Evolutionary conservation across 176 grass and related monocot species (phyloP).

Genomic region (Metroxylon sagu): DNA sequence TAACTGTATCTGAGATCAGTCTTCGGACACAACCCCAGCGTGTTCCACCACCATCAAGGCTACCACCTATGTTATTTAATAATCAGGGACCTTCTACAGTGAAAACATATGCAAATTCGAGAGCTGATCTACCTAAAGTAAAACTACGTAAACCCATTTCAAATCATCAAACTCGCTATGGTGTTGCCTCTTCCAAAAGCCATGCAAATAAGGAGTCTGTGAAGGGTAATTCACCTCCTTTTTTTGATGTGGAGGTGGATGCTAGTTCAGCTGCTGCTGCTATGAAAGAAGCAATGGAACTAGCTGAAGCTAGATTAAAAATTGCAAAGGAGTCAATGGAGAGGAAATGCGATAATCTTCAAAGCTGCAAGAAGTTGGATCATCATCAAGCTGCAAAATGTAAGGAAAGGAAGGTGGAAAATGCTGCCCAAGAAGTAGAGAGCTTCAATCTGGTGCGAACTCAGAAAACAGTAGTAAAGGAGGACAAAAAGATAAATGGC

Average conservation of each 20-base stretch:
- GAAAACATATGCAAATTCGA: slow-evolving; percentile 14
- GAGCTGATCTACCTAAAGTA: slow-evolving; percentile 11
- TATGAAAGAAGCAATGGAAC: slow-evolving; percentile 92
- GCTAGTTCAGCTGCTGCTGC: slow-evolving; percentile 60
- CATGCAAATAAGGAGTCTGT: slow-evolving; percentile 8
- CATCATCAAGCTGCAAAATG: slow-evolving; percentile 32
- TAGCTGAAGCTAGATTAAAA: slow-evolving; percentile 88
- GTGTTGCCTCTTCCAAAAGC: slow-evolving; percentile 4
- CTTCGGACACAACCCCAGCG: slow-evolving; percentile 40
- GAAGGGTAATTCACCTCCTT: slow-evolving; percentile 21
- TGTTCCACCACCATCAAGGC: slow-evolving; percentile 49
- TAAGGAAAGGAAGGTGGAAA: slow-evolving; percentile 26
- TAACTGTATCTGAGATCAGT: slow-evolving; percentile 40
- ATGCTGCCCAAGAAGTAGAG: neutral
- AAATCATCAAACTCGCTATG: neutral
- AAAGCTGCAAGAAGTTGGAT: slow-evolving; percentile 38
- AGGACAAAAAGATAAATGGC: slow-evolving; percentile 23
- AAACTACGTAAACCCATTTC: slow-evolving; percentile 3
- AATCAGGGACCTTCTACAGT: slow-evolving; percentile 22
- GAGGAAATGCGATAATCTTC: slow-evolving; percentile 54
- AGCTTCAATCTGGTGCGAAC: neutral
- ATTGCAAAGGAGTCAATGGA: slow-evolving; percentile 89
- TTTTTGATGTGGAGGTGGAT: slow-evolving; percentile 50
- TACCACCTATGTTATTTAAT: slow-evolving; percentile 38
- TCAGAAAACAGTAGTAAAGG: slow-evolving; percentile 21